These are phyloP conservation scores for Populus alba DNA, from an alignment of 345 rosid genomes.

Conservation along the genomic window DNA sequence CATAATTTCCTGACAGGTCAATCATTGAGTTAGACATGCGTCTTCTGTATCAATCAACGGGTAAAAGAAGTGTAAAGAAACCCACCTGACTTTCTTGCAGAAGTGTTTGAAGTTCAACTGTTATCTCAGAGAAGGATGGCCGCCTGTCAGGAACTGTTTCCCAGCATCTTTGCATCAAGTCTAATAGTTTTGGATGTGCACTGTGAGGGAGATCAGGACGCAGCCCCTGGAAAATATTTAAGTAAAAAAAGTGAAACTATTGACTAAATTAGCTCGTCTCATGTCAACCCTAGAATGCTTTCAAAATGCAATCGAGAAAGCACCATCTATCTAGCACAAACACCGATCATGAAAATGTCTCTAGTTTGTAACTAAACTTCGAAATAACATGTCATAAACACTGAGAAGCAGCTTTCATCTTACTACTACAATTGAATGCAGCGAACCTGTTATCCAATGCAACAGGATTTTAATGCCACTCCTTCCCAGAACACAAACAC, in stretches of 20 bases:
- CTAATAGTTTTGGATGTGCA: conserved; percentile 49
- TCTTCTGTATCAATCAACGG: not conserved
- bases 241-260: not conserved
- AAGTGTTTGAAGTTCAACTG: conserved; percentile 52
- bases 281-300: not conserved
- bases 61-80: not conserved
- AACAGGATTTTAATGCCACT: not conserved
- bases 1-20: conserved; percentile 30
- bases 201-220: conserved; percentile 59
- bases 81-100: conserved; percentile 48
- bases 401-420: not conserved
- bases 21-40: conserved; percentile 3
- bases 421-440: not conserved
- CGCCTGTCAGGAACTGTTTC: conserved; percentile 48
- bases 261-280: not conserved
- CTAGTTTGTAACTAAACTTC: not conserved
- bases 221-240: conserved; percentile 46
- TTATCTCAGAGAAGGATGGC: conserved; percentile 55
- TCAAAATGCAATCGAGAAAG: not conserved
- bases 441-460: not conserved
- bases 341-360: not conserved
- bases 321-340: not conserved
- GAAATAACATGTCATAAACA: not conserved
- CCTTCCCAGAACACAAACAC: not conserved
- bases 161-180: conserved; percentile 75